These are phyloP conservation scores for Globisporangium okanoganense DNA, from an alignment of 352 stramenopile genomes.

Conservation along the genomic window DNA sequence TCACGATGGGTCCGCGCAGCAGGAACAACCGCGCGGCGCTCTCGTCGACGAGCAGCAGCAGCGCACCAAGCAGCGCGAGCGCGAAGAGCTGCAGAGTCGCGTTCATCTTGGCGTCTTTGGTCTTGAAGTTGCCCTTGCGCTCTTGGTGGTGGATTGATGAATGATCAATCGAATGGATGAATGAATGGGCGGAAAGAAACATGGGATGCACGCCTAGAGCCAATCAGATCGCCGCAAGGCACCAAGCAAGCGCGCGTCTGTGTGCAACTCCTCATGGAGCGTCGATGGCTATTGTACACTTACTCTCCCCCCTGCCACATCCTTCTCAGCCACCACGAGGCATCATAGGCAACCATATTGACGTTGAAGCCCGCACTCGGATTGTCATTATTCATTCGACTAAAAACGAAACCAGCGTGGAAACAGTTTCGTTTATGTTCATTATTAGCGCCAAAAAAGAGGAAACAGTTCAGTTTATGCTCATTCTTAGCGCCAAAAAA, in stretches of 20 bases:
- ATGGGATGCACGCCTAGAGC: constrained; percentile 1
- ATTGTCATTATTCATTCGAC: background rate
- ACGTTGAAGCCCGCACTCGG: background rate
- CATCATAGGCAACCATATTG: background rate
- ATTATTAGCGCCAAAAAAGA: no score
- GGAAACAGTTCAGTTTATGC: no score
- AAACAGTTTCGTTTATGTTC: no score
- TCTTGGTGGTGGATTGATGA: background rate
- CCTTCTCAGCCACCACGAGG: background rate
- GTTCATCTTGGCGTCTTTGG: constrained; percentile 1
- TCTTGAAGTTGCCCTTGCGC: background rate
- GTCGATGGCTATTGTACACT: background rate
- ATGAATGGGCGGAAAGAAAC: background rate
- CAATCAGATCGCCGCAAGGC: constrained; percentile 5
- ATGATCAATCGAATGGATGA: background rate
- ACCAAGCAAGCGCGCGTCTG: background rate
- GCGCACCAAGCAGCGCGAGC: constrained; percentile 3
- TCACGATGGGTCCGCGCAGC: background rate
- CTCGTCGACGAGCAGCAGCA: constrained; percentile 4
- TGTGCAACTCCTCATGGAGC: background rate
- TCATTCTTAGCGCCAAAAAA: no score
- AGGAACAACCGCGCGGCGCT: constrained; percentile 11
- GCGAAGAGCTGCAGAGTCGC: constrained; percentile 16
- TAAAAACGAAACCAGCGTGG: background rate
- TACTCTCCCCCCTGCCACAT: background rate